Conservation (phyloP, 2,329 filamentous ascomycete genomes). For the Paraconiothyrium sp. region DNA sequence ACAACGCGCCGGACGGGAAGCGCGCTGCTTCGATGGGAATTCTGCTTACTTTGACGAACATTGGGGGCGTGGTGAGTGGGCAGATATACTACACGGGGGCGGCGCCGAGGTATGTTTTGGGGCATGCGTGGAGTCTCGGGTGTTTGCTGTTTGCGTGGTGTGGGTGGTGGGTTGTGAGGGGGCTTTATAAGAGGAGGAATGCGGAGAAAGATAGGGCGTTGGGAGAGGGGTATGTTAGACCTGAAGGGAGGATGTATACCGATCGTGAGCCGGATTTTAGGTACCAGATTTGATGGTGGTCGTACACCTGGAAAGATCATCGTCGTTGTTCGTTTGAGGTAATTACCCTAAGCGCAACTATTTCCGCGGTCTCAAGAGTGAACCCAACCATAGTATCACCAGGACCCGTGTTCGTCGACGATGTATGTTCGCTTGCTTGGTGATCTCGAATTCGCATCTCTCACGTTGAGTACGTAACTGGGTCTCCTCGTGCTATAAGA, state of each 20-base stretch:
- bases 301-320: no score
- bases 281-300: conserved; percentile 33
- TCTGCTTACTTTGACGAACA: conserved; percentile 44
- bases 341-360: background rate
- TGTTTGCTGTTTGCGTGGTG: conserved; percentile 50
- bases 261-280: conserved; percentile 43
- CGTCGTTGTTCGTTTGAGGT: no score
- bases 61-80: conserved; percentile 44
- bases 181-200: conserved; percentile 46
- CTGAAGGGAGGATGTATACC: conserved; percentile 33
- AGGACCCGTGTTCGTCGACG: no score
- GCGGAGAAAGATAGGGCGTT: conserved; percentile 41
- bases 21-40: conserved; percentile 45
- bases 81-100: conserved; percentile 45
- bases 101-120: conserved; percentile 38
- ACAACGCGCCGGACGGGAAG: conserved; percentile 45
- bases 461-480: no score
- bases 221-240: conserved; percentile 30
- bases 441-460: no score
- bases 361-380: no score
- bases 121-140: conserved; percentile 51
- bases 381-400: no score
- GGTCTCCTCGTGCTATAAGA: no score
- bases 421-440: no score
- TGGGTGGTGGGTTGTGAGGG: conserved; percentile 49